Evolutionary conservation across 441 rosid species (phyloP), one percentile per base, ranked within the genome.

Genomic region (Bruguiera hainesii): DNA sequence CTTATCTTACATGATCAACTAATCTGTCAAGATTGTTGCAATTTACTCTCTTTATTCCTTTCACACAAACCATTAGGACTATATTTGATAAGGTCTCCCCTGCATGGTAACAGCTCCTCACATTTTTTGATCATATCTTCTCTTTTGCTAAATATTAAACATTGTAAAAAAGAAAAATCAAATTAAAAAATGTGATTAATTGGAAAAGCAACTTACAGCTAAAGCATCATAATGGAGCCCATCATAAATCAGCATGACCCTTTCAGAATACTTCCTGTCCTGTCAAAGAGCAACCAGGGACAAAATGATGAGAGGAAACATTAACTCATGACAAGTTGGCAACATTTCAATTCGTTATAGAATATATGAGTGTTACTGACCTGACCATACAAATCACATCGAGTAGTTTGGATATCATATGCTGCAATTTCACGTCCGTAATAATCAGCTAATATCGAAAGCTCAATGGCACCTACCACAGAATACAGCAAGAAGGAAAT

Each of bases 301-400:
- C 15, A 21, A 65, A 18, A 46, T 19, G 39, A 0, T 46, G 55
- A 48, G 26, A 5, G 18, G 56, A 64, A 56, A 57, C 26, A 15
- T 67, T 73, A 11, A 31, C 39, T 60, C 31, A 74, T 16, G 25
- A 20, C n/a, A 16, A 59, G n/a, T 31, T 23, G 56, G 48, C 20
- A 26, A 60, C 57, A 23, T 30, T 51, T 67, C 30, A 29, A 65
- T 55, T 37, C 52, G 70, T 42, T 64, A 61, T 42, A 25, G 31
- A 23, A 65, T 1, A 25, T 35, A 68, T 23, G 15, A 66, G 23
- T 71, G 25, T 42, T 73, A 53, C 78, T 64, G 65, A 91, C 99
- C 93, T 94, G 93, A 69, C 98, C 98, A 71, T 91, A 94, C 85
- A 94, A 71, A 81, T 94, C 97, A 81, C 99, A 88, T 49, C 98